Evolutionary conservation across 208 protist genomes (phyloP).

Genomic region (Leptomonas seymouri): DNA sequence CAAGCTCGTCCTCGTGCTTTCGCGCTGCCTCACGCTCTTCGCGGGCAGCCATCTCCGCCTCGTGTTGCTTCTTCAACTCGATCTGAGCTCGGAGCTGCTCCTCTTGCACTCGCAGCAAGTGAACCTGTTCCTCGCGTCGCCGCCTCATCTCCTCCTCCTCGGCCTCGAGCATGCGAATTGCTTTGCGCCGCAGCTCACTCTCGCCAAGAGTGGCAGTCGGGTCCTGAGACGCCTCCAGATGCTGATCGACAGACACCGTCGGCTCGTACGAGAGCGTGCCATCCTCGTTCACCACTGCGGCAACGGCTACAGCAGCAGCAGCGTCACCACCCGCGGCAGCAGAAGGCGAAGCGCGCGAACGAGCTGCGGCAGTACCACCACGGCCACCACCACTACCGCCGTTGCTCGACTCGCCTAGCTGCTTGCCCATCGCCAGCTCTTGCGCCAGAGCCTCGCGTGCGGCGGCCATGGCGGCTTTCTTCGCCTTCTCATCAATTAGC

Average conservation of each 20-base stretch:
- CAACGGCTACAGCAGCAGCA: slow-evolving; percentile 1
- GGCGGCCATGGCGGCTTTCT: slow-evolving; percentile 51
- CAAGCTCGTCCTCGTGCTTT: slow-evolving; percentile 35
- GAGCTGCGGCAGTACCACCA: background rate
- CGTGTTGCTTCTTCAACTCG: slow-evolving; percentile 54
- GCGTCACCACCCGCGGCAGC: background rate
- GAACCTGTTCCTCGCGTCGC: slow-evolving; percentile 42
- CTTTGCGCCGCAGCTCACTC: slow-evolving; percentile 56
- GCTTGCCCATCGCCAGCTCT: slow-evolving; percentile 46
- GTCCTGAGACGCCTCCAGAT: slow-evolving; percentile 5
- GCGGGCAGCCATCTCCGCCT: slow-evolving; percentile 53
- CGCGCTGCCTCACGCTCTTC: slow-evolving; percentile 38
- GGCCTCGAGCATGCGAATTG: slow-evolving; percentile 75
- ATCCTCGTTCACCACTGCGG: slow-evolving; percentile 15
- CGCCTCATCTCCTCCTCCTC: slow-evolving; percentile 56
- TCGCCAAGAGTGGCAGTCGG: slow-evolving; percentile 5
- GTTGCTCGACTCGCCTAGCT: slow-evolving; percentile 3
- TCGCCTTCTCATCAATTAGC: slow-evolving; percentile 34
- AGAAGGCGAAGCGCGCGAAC: background rate
- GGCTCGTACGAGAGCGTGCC: slow-evolving; percentile 33
- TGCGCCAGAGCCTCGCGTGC: slow-evolving; percentile 60
- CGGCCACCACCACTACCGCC: background rate
- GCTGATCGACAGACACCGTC: slow-evolving; percentile 19
- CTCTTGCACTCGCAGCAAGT: slow-evolving; percentile 40
- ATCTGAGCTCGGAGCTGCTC: slow-evolving; percentile 36